These are phyloP conservation scores for Dothistroma pini DNA, from an alignment of 2,329 filamentous ascomycete species.

Conservation along the genomic window DNA sequence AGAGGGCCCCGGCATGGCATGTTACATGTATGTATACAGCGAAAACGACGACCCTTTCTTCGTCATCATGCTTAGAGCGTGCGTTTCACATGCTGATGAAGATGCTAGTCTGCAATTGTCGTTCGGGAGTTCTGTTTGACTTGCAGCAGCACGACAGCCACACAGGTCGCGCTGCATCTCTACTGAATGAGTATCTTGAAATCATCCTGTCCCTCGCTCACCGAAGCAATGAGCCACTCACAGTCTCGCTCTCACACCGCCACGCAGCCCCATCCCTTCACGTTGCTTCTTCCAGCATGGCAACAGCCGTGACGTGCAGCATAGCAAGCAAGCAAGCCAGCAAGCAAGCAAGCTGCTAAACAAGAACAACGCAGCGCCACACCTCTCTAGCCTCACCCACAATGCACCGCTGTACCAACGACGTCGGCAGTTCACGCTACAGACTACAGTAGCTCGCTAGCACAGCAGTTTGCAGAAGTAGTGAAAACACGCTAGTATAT, in stretches of 20 bases:
- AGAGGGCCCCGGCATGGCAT: no score
- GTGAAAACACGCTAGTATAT: not conserved
- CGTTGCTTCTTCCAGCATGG: not conserved
- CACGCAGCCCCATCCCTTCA: not conserved
- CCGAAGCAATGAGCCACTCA: not conserved
- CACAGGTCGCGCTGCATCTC: no score
- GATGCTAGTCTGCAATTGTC: not conserved
- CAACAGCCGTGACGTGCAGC: not conserved
- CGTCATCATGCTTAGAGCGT: no score
- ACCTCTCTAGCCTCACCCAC: not conserved
- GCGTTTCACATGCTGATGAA: no score
- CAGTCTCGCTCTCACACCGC: not conserved
- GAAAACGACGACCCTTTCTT: no score
- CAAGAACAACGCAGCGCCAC: not conserved
- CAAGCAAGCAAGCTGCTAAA: not conserved
- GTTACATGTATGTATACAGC: no score
- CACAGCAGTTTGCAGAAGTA: not conserved
- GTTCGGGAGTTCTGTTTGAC: not conserved
- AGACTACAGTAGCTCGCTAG: no score
- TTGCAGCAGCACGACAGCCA: not conserved
- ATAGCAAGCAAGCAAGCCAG: not conserved
- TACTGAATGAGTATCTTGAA: no score
- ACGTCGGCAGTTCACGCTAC: not conserved
- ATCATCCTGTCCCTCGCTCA: constrained; percentile 1
- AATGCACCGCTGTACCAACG: no score